phyloP scores from a whole-genome alignment of 305 asterid species.

The Fraxinus floribunda region DNA sequence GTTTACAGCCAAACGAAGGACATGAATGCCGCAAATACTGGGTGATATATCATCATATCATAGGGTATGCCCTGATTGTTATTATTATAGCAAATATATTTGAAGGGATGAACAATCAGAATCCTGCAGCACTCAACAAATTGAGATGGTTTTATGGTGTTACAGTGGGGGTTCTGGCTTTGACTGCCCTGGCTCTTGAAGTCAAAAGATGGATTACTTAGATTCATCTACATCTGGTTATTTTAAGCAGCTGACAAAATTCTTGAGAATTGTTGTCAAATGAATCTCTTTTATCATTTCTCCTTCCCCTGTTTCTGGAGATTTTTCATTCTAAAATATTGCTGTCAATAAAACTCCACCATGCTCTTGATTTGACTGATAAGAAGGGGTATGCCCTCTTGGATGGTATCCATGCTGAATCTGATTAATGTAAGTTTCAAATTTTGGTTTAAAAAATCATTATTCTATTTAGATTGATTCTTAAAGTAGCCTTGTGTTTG shows the following conservation, averaged over 20 bases:
- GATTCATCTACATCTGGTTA: constrained; percentile 3
- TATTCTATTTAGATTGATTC: background rate
- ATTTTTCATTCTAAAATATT: background rate
- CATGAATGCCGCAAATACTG: constrained; percentile 25
- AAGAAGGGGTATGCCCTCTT: background rate
- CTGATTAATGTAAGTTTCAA: background rate
- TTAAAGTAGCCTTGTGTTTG: background rate
- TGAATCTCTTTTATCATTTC: background rate
- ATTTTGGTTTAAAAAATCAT: background rate
- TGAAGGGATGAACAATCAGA: constrained; percentile 31
- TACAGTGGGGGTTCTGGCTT: constrained; percentile 31
- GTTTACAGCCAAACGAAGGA: constrained; percentile 34
- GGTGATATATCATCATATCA: constrained; percentile 34
- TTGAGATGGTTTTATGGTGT: constrained; percentile 40
- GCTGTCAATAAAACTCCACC: background rate
- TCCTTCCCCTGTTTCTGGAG: background rate
- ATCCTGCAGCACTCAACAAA: constrained; percentile 7
- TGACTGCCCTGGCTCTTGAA: constrained; percentile 29
- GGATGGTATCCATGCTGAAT: background rate
- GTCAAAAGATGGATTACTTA: constrained; percentile 18
- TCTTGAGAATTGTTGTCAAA: background rate
- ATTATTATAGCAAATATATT: constrained; percentile 34
- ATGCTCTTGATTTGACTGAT: background rate
- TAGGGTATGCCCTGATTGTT: constrained; percentile 37
- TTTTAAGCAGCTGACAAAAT: background rate